Base-by-base conservation (phyloP, 257 asterid genomes). In the Nicotiana benthamiana region DNA sequence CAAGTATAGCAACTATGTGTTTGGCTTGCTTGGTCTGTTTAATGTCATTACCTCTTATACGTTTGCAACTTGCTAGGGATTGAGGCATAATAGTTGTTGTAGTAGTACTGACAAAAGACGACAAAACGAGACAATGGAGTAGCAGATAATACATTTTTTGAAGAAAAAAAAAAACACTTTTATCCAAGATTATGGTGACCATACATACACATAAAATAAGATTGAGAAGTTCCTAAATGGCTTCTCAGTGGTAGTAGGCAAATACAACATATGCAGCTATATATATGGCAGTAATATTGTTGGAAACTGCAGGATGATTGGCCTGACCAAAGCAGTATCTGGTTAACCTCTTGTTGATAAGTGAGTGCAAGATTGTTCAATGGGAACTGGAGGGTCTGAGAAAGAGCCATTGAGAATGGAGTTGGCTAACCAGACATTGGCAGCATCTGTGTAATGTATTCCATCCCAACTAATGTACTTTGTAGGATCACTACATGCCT, bases 401-500 rank as follows among this genome's bases (percentile, higher is more conserved):
- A 57, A 59, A 11, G 80, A 56, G 80, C 88, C 88, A 32, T 65
- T 61, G 24, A 85, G 86, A 46, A 82, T 26, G 1, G 27, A 7
- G 1, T 61, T 57, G 3, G 86, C 82, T 30, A 82, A 5, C 56
- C 70, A 22, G 6, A 26, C n/a, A 27, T 89, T 89, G 2, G 91
- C 90, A 15, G 89, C 87, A 22, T 89, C 84, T 1, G 90, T 80
- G 77, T 89, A 87, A 57, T 89, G 91, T 51, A 77, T 79, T 13
- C 91, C 91, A 66, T 89, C 93, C 93, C 93, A 89, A 30, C 87
- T 89, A 61, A 87, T 82, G 60, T 62, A 83, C 16, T 75, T 54
- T 1, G 78, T 61, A 3, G 89, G 75, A 77, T 87, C 63, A 74
- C 46, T 80, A 54, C 93, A 86, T 8, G 87, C 83, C 46, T 84